Conservation (phyloP, 2,329 filamentous ascomycete species). For the Sphaceloma murrayae region DNA sequence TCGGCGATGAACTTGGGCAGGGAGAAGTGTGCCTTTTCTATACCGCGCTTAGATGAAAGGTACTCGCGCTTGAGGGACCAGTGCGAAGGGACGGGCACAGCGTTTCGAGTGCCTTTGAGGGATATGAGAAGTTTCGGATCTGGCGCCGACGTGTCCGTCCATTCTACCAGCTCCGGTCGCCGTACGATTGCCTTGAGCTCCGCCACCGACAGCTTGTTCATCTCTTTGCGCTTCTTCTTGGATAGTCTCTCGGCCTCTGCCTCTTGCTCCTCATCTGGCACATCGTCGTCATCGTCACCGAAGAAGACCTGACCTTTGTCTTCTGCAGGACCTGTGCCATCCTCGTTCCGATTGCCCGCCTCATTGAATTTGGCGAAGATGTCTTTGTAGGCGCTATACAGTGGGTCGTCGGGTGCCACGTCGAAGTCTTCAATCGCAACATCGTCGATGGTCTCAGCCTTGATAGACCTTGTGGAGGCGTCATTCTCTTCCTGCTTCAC, state of each 20-base stretch:
- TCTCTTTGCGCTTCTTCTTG: constrained; percentile 87
- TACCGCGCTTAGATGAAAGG: constrained; percentile 88
- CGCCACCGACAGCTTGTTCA: constrained; percentile 87
- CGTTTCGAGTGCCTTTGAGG: constrained; percentile 90
- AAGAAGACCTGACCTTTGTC: constrained; percentile 82
- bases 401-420: constrained; percentile 47
- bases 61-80: constrained; percentile 98
- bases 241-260: constrained; percentile 61
- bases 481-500: constrained; percentile 12
- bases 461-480: constrained; percentile 10
- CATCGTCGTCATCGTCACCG: constrained; percentile 75
- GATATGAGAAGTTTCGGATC: constrained; percentile 84
- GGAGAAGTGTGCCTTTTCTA: constrained; percentile 88
- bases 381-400: constrained; percentile 73
- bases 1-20: constrained; percentile 95
- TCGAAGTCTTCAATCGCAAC: constrained; percentile 24
- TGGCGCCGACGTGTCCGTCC: constrained; percentile 87
- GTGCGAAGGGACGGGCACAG: constrained; percentile 85
- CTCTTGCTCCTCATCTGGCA: constrained; percentile 73
- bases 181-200: constrained; percentile 86
- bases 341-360: constrained; percentile 42
- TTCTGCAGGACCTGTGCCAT: constrained; percentile 52
- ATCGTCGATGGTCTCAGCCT: constrained; percentile 21
- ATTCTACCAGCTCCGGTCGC: constrained; percentile 91
- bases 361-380: constrained; percentile 73